Percentiles rank a stretch among this genome's conserved stretches.
Conservation (phyloP, 2,329 filamentous ascomycete species). For the Aureobasidium melanogenum region DNA sequence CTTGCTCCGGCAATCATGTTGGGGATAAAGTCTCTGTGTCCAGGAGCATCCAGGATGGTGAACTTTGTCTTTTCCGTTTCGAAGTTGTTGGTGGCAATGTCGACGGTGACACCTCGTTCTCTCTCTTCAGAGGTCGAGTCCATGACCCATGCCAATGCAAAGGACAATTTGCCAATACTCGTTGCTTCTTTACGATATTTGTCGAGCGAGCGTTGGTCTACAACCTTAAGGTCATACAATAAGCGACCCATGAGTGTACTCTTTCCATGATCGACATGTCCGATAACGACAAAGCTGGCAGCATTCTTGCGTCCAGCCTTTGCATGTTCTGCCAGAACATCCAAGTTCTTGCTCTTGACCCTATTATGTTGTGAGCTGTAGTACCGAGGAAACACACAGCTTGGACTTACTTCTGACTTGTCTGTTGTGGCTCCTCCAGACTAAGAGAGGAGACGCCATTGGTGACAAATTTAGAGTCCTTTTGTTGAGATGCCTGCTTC, state of each 20-base stretch:
- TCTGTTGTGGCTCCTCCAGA: conserved; percentile 37
- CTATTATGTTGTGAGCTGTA: conserved; percentile 21
- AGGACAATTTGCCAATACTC: conserved; percentile 86
- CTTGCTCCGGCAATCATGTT: conserved; percentile 98
- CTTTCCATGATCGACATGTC: conserved; percentile 95
- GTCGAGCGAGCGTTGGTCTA: conserved; percentile 81
- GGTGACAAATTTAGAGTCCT: conserved; percentile 28
- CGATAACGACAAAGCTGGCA: conserved; percentile 41
- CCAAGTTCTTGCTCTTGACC: conserved; percentile 63
- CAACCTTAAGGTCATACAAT: conserved; percentile 75
- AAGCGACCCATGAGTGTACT: conserved; percentile 96
- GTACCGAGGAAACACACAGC: neutral
- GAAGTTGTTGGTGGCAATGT: conserved; percentile 91
- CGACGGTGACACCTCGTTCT: conserved; percentile 84
- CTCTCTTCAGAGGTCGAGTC: conserved; percentile 88
- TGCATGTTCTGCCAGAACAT: conserved; percentile 73
- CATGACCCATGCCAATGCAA: conserved; percentile 93
- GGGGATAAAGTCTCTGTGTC: conserved; percentile 90
- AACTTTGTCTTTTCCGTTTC: conserved; percentile 80
- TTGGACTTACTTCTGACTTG: conserved; percentile 1
- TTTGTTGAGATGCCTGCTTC: conserved; percentile 20
- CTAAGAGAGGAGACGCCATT: conserved; percentile 40
- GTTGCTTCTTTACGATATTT: conserved; percentile 84
- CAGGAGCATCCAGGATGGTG: conserved; percentile 90
- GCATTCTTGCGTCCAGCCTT: conserved; percentile 68